Percentiles rank a stretch among this genome's conserved stretches.
These are phyloP conservation scores for Ogataea hybrid DNA, from an alignment of 1,139 yeast species.

Conservation along the genomic window DNA sequence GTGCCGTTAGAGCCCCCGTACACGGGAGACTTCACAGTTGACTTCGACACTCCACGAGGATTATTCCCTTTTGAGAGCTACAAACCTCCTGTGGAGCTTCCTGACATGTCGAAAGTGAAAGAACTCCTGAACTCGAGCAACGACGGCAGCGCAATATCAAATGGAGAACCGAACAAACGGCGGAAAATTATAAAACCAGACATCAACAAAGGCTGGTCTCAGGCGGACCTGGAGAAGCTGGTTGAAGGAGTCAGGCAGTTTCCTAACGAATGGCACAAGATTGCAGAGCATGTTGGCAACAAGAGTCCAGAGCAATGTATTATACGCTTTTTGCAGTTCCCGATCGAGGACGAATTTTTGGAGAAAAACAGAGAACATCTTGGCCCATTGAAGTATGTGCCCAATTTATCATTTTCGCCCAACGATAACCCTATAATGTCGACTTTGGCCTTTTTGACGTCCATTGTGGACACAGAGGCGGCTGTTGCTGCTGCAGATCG, in stretches of 20 bases:
- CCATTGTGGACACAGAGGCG: slow-evolving; percentile 81
- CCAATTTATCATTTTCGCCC: slow-evolving; percentile 79
- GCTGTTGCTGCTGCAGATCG: slow-evolving; percentile 78
- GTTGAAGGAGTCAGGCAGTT: slow-evolving; percentile 59
- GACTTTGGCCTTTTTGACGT: slow-evolving; percentile 82
- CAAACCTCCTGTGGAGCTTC: slow-evolving; percentile 51
- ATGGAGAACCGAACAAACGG: slow-evolving; percentile 36
- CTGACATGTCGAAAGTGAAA: slow-evolving; percentile 57
- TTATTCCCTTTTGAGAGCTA: slow-evolving; percentile 88
- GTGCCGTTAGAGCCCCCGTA: slow-evolving; percentile 69
- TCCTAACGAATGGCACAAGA: slow-evolving; percentile 72
- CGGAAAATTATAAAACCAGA: slow-evolving; percentile 39
- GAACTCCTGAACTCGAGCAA: slow-evolving; percentile 37
- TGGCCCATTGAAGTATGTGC: slow-evolving; percentile 80
- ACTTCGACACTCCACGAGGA: slow-evolving; percentile 91
- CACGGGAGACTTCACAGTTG: slow-evolving; percentile 66
- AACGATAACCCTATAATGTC: slow-evolving; percentile 92
- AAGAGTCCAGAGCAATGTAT: slow-evolving; percentile 83
- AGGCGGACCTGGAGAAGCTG: slow-evolving; percentile 55
- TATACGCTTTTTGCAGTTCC: slow-evolving; percentile 72
- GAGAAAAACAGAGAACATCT: slow-evolving; percentile 46
- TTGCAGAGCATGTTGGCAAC: slow-evolving; percentile 61
- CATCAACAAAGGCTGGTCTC: slow-evolving; percentile 58
- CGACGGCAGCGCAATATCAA: slow-evolving; percentile 9
- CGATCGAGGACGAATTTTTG: slow-evolving; percentile 74